Evolutionary conservation across 2,329 filamentous ascomycete genomes (phyloP).

Genomic region (Phyllosticta ampelicida): DNA sequence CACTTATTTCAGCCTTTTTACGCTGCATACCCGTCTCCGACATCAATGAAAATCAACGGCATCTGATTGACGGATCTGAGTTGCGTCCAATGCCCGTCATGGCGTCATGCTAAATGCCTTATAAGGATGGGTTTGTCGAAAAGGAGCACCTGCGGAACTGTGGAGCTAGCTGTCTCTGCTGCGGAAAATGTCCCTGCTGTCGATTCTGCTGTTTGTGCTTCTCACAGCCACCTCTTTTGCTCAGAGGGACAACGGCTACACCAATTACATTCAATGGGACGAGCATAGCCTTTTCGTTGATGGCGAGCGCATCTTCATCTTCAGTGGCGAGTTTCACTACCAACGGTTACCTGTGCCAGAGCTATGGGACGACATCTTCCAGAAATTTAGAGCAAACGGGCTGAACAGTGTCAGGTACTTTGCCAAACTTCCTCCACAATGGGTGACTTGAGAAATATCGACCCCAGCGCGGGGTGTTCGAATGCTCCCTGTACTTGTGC

Average conservation of each 20-base stretch:
- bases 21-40: not conserved
- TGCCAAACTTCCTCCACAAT: not conserved
- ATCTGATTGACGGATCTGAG: constrained; percentile 7
- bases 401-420: constrained; percentile 35
- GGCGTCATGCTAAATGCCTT: constrained; percentile 4
- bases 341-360: constrained; percentile 41
- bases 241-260: constrained; percentile 36
- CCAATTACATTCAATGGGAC: constrained; percentile 42
- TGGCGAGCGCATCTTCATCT: constrained; percentile 41
- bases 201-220: not conserved
- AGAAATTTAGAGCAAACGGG: constrained; percentile 43
- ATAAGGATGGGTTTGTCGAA: not conserved
- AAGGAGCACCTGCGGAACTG: not conserved
- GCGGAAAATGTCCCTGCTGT: not conserved
- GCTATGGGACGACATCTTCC: constrained; percentile 40
- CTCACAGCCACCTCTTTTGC: not conserved
- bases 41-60: not conserved
- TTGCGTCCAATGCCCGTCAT: constrained; percentile 1
- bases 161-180: not conserved
- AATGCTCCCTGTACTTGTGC: too few species aligned
- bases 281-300: constrained; percentile 44
- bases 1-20: not conserved
- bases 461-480: too few species aligned
- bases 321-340: constrained; percentile 45
- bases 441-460: too few species aligned